Base-by-base conservation (phyloP, 2,329 filamentous ascomycete genomes). In the Fusarium sp. region DNA sequence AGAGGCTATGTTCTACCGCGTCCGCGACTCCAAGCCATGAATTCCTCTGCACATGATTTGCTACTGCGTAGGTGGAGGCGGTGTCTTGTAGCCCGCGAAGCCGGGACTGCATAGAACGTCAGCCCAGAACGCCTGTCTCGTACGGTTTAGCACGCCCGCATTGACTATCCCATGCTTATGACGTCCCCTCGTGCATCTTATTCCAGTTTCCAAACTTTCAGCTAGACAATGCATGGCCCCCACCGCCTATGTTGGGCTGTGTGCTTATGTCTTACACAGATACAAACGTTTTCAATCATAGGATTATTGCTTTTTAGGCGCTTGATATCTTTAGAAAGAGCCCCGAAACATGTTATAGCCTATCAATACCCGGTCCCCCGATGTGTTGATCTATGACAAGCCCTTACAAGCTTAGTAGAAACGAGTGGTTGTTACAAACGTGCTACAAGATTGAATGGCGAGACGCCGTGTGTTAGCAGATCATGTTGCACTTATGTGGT, bases 371-470 rank as follows among this genome's bases (percentile, higher is more conserved):
- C 61, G 72, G 63, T 38, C 47, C 50, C 50, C 41, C 33, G 65
- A 58, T 25, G 39, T 59, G 20, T 27, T 45, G 35, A 66, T 62
- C 41, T 61, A 62, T 49, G 66, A 36, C 42, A 41, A n/a, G 27
- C 45, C 29, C 38, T 52, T 56, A 35, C 49, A 54, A 52, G 36
- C 45, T 56, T n/a, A 38, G 31, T 36, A 47, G 36, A 50, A 31
- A 35, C 61, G 49, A 29, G 54, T 52, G 44, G 36, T 47, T 68
- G 44, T 47, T 59, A 50, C 70, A 56, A 62, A 36, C 52, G 70
- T 75, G 47, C 54, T 70, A 74, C 65, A 45, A 57, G 62, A 73
- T 73, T 71, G 68, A 65, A 71, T 75, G 61, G 47, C 60, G 58
- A 50, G 56, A 58, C 50, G 46, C 42, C 22, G 27, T 62, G 69